These are phyloP conservation scores for Paracoccidioides brasiliensis DNA, from an alignment of 2,329 filamentous ascomycete genomes.

Conservation along the genomic window DNA sequence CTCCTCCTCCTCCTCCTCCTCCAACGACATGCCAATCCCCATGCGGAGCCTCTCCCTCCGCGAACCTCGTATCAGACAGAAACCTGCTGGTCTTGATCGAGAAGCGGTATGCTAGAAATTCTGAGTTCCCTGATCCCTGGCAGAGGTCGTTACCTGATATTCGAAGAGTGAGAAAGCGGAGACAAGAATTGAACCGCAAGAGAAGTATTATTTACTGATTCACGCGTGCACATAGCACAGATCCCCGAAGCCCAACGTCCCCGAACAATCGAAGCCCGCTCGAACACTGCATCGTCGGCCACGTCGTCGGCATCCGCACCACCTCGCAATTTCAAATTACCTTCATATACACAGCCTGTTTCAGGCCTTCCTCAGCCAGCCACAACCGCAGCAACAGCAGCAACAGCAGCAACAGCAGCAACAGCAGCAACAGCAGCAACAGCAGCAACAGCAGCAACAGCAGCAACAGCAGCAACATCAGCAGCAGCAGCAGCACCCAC, in stretches of 20 bases:
- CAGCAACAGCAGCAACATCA: constrained; percentile 8
- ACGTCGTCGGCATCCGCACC: neutral
- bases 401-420: constrained; percentile 8
- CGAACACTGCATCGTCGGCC: neutral
- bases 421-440: constrained; percentile 2
- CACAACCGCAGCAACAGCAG: neutral
- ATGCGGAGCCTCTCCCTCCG: constrained; percentile 25
- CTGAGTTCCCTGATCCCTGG: neutral
- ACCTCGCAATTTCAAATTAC: constrained; percentile 3
- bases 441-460: constrained; percentile 6
- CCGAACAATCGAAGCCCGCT: neutral
- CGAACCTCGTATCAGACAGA: constrained; percentile 17
- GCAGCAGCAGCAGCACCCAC: neutral
- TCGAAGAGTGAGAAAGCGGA: neutral
- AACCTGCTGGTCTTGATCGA: constrained; percentile 11
- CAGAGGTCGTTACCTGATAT: neutral
- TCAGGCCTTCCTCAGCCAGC: constrained; percentile 1
- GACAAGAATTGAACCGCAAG: neutral
- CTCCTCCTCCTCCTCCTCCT: neutral
- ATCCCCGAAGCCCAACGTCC: neutral
- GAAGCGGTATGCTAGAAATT: constrained; percentile 6
- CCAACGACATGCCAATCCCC: constrained; percentile 25
- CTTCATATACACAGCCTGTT: constrained; percentile 4
- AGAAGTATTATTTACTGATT: neutral
- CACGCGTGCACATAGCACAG: constrained; percentile 2